These are phyloP conservation scores for Hortaea sp. DNA, from an alignment of 2,329 filamentous ascomycete genomes.

Conservation along the genomic window DNA sequence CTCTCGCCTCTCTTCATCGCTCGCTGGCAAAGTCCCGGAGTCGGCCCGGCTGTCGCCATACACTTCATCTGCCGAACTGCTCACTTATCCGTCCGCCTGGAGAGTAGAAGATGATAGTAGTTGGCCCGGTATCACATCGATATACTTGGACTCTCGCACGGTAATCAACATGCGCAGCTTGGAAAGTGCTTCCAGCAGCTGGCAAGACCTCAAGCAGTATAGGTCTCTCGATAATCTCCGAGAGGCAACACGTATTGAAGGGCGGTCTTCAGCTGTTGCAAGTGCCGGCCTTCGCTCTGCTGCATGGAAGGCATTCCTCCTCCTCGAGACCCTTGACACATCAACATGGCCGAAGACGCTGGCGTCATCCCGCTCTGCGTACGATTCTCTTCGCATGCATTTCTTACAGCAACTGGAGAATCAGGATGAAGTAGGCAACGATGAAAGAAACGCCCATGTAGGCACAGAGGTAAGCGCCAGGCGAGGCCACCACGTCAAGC, in stretches of 20 bases:
- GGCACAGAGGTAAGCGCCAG: too few species aligned
- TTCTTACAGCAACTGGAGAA: conserved; percentile 76
- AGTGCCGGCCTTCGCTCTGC: conserved; percentile 62
- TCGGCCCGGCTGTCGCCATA: too few species aligned
- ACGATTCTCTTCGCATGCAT: conserved; percentile 60
- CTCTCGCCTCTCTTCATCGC: too few species aligned
- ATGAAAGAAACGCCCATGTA: conserved; percentile 38
- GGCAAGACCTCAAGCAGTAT: conserved; percentile 22
- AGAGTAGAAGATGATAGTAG: too few species aligned
- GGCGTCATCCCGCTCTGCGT: conserved; percentile 60
- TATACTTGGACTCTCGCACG: background rate
- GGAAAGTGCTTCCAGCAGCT: conserved; percentile 20
- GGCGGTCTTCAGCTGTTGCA: conserved; percentile 8
- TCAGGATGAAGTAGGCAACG: conserved; percentile 39
- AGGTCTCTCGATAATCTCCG: conserved; percentile 20
- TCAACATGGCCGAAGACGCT: conserved; percentile 60
- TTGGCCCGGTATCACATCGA: too few species aligned
- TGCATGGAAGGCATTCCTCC: conserved; percentile 86
- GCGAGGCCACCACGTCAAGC: background rate
- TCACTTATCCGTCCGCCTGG: too few species aligned
- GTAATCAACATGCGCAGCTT: conserved; percentile 24
- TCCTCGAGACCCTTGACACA: conserved; percentile 59
- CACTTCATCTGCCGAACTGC: too few species aligned
- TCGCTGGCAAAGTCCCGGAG: too few species aligned
- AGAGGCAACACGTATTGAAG: conserved; percentile 20